Evolutionary conservation across 257 asterid species (phyloP), one percentile per base, ranked within the genome.

Genomic region (Nicotiana attenuata): DNA sequence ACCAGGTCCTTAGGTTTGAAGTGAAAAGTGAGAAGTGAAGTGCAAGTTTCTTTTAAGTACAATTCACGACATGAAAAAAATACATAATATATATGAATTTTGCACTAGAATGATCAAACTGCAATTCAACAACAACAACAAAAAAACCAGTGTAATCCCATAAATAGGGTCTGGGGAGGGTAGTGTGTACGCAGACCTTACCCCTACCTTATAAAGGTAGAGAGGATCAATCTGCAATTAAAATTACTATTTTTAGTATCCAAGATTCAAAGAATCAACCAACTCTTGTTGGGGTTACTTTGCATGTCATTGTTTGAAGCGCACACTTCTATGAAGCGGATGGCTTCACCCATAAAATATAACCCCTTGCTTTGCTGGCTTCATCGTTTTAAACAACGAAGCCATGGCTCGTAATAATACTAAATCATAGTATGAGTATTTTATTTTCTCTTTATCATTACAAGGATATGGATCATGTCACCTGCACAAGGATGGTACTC

Each of bases 401-500:
- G 7, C 20, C 0, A 20, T 13, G 59, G 20, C 20, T 20, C 38
- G 20, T n/a, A 22, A n/a, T 41, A 13, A 20, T 20, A 69, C 7
- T 0, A 11, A 73, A 7, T 15, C 60, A 45, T 8, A 29, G 61
- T 22, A 64, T 31, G 38, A 52, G 26, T 38, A 60, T 80, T 29
- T 13, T 45, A 60, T 45, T 57, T 65, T 80, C 28, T 80, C 22
- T 41, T 63, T 80, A 47, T 47, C 79, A 73, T 73, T 47, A 13
- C 79, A 73, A 73, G 79, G 60, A 73, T 47, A 73, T 73, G 61
- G 3, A 73, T 73, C 61, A 73, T 47, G 79, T 73, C 7, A 87
- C 90, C 92, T 78, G 87, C 79, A 79, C 81, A 87, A n/a, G 80
- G 63, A 67, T 87, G 88, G 63, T 85, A 89, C 86, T 89, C 92